Conservation (phyloP, 805 yeast species). For the Lipomyces sp. region DNA sequence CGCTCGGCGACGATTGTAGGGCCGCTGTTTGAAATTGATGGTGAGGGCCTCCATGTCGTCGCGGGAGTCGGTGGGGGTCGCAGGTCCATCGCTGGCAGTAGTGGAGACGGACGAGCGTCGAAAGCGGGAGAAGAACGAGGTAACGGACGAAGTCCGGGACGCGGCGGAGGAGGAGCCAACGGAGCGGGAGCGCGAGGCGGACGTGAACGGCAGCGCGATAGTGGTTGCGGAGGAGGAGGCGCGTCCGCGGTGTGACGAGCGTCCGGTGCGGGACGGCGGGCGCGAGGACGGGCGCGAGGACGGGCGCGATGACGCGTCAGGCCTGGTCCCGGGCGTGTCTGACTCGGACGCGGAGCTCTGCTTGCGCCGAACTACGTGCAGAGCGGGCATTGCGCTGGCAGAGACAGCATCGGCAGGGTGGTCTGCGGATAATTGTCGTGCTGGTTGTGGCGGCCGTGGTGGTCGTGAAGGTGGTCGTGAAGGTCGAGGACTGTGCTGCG, state of each 20-base stretch:
- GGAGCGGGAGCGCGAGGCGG: conserved; percentile 18
- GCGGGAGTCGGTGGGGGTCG: conserved; percentile 8
- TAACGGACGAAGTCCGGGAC: conserved; percentile 9
- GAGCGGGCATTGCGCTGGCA: conserved; percentile 8
- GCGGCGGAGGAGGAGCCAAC: conserved; percentile 15
- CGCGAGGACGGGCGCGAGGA: conserved; percentile 18
- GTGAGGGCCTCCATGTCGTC: conserved; percentile 13
- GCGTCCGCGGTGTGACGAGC: not conserved
- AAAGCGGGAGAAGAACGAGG: conserved; percentile 22
- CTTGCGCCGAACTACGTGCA: conserved; percentile 6
- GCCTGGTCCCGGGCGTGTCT: not conserved
- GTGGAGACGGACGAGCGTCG: conserved; percentile 24
- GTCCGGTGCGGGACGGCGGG: conserved; percentile 1
- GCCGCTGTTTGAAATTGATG: conserved; percentile 4
- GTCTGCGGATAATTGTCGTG: too few relatives aligned
- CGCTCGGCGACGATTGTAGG: conserved; percentile 22
- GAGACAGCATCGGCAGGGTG: not conserved
- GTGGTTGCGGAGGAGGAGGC: not conserved
- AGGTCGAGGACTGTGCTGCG: too few relatives aligned
- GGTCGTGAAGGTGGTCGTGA: too few relatives aligned
- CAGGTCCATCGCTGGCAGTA: conserved; percentile 10
- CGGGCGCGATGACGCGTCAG: not conserved
- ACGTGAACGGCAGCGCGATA: conserved; percentile 5
- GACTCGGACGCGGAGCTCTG: conserved; percentile 8
- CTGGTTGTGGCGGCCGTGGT: too few relatives aligned